Base-by-base conservation (phyloP, 495 filamentous ascomycete genomes). In the Penicillium maclennaniae region DNA sequence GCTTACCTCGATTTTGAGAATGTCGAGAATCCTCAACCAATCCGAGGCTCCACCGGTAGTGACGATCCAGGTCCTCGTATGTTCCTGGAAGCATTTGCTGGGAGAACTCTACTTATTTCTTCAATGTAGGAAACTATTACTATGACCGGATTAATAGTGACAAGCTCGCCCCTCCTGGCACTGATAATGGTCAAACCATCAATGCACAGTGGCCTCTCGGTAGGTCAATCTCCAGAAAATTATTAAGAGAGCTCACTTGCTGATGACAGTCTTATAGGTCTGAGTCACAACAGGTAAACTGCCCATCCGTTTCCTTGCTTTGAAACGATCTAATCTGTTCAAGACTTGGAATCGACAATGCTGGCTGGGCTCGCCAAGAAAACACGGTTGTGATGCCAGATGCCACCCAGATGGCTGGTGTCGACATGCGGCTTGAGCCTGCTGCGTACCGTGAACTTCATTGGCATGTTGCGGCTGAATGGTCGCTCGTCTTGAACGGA, bases 161-260 rank as follows among this genome's bases (percentile, higher is more conserved):
- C 59, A 71, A 82, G 7, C 76, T 82, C 31, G 84, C 84, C 0
- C 84, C 87, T 2, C 87, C 87, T 0, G 79, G 76, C 3, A 87
- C 85, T 0, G 87, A 89, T 61, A 49, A 66, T 34, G 87, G 86
- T 1, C 69, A 70, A 41, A 80, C 87, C 0, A 72, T 79, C 23
- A 86, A 89, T 59, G 81, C 83, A 1, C 81, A 86, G 58, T 91
- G 86, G 87, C 84, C 85, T 0, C 75, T 91, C 62, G 86, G 84
- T 51, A 60, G 57, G 63, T 47, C 5, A 12, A 27, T 9, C 1
- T 19, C 21, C 19, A 4, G 26, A 20, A 12, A 25, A 23, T 2
- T 23, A 23, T 23, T 5, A 23, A 16, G 16, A 6, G 14, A 27
- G n/a, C n/a, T 10, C 39, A 12, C 38, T 44, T 10, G 42, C 38